Evolutionary conservation across 2,329 filamentous ascomycete genomes (phyloP).

Genomic region (Cladorrhinum sp.): DNA sequence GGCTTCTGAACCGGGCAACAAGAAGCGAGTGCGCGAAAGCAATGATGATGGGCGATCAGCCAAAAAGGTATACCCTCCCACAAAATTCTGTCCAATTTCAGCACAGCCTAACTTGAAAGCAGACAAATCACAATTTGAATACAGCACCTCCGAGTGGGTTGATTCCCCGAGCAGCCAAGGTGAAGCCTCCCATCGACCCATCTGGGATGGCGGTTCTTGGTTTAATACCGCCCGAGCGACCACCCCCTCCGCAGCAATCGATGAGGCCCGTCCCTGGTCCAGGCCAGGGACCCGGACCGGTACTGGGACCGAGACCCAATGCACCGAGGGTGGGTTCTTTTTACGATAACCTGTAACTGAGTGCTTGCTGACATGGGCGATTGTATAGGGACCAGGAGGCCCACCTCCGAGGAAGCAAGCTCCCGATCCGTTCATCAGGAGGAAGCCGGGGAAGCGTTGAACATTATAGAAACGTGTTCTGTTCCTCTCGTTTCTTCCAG

Average conservation of each 20-base stretch:
- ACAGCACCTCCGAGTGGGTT: constrained; percentile 13
- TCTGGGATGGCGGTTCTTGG: constrained; percentile 53
- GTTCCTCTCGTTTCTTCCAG: not conserved
- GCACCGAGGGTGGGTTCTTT: not conserved
- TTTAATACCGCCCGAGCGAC: constrained; percentile 40
- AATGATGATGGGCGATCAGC: constrained; percentile 26
- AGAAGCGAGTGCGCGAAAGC: constrained; percentile 45
- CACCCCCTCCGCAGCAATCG: constrained; percentile 14
- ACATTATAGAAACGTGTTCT: not conserved
- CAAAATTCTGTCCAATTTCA: not conserved
- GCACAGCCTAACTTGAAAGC: not conserved
- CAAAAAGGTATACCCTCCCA: constrained; percentile 21
- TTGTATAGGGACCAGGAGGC: not conserved
- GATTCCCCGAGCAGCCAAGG: constrained; percentile 17
- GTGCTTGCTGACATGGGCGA: not conserved
- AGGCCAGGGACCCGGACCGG: constrained; percentile 4
- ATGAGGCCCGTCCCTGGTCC: constrained; percentile 6
- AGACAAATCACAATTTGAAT: constrained; percentile 18
- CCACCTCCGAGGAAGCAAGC: constrained; percentile 20
- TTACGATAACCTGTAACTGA: not conserved
- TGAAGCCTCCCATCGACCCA: constrained; percentile 40
- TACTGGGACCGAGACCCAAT: not conserved
- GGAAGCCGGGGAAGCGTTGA: constrained; percentile 31
- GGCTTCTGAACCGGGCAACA: constrained; percentile 30
- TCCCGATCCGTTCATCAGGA: constrained; percentile 46